Evolutionary conservation across 2,329 filamentous ascomycete genomes (phyloP), one percentile per base, ranked within the genome.

Genomic region (Rhinocladiella similis): DNA sequence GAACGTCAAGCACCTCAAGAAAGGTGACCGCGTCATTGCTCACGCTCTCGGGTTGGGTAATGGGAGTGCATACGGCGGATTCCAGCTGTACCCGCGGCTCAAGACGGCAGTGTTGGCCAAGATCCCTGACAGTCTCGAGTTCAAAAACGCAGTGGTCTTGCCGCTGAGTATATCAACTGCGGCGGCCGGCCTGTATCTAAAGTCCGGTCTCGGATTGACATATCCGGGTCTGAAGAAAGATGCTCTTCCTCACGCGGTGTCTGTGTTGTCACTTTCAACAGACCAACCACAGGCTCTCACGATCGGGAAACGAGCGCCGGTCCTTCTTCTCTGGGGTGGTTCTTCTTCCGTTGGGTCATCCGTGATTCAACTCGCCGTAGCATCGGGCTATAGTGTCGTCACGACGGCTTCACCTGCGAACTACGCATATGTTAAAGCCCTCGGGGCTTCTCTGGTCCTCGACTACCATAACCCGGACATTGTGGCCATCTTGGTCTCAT

Each of bases 241-340:
- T 7, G 22, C n/a, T 19, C 14, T 3, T 12, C 2, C n/a, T 19
- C 38, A 41, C 12, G 38, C 6, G 14, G 38, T n/a, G 38, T 16
- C 38, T 12, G 6, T 12, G 29, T 33, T 7, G 10, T 33, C 29
- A 9, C 6, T 33, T 33, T 33, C 29, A 33, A 4, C 10, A 33
- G 29, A 33, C 29, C 29, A 33, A 10, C 6, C 5, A 33, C 7
- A 3, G 3, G 7, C 10, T 33, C 10, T 10, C 29, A 33, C 10
- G 6, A 33, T 12, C 7, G 29, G 10, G 29, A 9, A 33, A 33
- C 7, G 10, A 33, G 10, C 7, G 13, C 38, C 35, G 47, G 64
- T 69, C 50, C 41, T 77, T 0, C 61, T 83, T 3, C 66, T 82
- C 7, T 83, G 79, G 77, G 80, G 80, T 14, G 82, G 80, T 0